These are phyloP conservation scores for Vigna trinervia DNA, from an alignment of 306 rosid species.

Conservation along the genomic window DNA sequence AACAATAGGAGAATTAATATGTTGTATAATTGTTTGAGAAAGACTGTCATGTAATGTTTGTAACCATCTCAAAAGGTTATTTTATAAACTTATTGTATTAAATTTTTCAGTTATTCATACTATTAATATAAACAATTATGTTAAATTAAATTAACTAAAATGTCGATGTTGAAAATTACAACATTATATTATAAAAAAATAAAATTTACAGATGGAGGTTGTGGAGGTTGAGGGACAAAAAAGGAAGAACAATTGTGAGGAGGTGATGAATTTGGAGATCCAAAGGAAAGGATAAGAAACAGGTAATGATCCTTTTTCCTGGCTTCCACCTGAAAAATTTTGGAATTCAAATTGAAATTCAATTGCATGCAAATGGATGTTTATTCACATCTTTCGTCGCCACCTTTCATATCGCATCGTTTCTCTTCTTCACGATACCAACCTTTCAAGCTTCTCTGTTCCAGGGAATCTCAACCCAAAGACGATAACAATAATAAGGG, in stretches of 20 bases:
- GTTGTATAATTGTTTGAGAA: no score
- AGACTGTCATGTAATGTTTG: no score
- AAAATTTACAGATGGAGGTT: not conserved
- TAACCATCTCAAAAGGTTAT: no score
- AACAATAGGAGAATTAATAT: no score
- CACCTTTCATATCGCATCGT: conserved; percentile 45
- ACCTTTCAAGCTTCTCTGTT: conserved; percentile 51
- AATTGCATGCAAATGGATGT: conserved; percentile 56
- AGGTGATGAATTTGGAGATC: conserved; percentile 51
- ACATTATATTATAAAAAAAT: no score
- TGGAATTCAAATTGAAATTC: no score
- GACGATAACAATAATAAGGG: conserved; percentile 53
- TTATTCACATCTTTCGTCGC: conserved; percentile 52
- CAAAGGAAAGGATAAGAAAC: conserved; percentile 50
- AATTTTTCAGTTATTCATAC: no score
- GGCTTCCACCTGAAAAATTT: not conserved
- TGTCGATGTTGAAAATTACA: no score
- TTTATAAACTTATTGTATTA: no score
- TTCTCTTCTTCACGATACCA: conserved; percentile 45
- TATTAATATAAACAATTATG: no score
- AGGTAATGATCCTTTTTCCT: not conserved
- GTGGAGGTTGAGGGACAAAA: not conserved
- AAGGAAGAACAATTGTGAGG: conserved; percentile 38
- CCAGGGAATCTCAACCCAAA: conserved; percentile 55
- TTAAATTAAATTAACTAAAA: no score